Evolutionary conservation across 768 basidiomycete genomes (phyloP).

Genomic region (Glaciozyma martinii): DNA sequence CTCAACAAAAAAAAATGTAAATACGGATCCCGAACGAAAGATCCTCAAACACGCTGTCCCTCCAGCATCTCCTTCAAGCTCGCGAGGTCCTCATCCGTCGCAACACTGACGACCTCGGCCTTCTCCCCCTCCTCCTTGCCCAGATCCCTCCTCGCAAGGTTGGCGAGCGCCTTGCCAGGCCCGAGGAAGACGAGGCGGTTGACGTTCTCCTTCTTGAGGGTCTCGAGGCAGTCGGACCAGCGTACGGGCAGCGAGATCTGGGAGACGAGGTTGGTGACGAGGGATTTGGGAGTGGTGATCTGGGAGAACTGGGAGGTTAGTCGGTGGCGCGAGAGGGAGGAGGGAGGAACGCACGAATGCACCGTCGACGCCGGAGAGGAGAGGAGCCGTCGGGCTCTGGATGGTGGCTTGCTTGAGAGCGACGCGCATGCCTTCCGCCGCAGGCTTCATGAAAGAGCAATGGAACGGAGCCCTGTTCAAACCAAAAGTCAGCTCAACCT

Average conservation of each 20-base stretch:
- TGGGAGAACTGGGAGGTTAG: background rate
- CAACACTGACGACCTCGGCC: slow-evolving; percentile 27
- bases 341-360: slow-evolving; percentile 3
- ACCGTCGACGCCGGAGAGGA: slow-evolving; percentile 33
- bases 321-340: no score
- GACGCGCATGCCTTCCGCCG: slow-evolving; percentile 29
- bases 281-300: slow-evolving; percentile 30
- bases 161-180: slow-evolving; percentile 35
- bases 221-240: slow-evolving; percentile 31
- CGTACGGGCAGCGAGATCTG: slow-evolving; percentile 34
- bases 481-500: background rate
- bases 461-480: slow-evolving; percentile 33
- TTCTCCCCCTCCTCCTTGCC: slow-evolving; percentile 4
- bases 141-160: slow-evolving; percentile 30
- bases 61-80: slow-evolving; percentile 9
- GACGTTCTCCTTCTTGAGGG: slow-evolving; percentile 15
- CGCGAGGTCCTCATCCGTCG: slow-evolving; percentile 28
- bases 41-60: background rate
- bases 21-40: background rate
- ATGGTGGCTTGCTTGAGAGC: slow-evolving; percentile 28
- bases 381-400: slow-evolving; percentile 15
- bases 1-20: background rate
- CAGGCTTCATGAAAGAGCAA: slow-evolving; percentile 35
- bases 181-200: slow-evolving; percentile 32
- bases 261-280: slow-evolving; percentile 31